A percentile compares a stretch with the other conserved stretches of the same genome.
Conservation (phyloP, 1,284 basidiomycete species). For the Coriolopsis trogii region DNA sequence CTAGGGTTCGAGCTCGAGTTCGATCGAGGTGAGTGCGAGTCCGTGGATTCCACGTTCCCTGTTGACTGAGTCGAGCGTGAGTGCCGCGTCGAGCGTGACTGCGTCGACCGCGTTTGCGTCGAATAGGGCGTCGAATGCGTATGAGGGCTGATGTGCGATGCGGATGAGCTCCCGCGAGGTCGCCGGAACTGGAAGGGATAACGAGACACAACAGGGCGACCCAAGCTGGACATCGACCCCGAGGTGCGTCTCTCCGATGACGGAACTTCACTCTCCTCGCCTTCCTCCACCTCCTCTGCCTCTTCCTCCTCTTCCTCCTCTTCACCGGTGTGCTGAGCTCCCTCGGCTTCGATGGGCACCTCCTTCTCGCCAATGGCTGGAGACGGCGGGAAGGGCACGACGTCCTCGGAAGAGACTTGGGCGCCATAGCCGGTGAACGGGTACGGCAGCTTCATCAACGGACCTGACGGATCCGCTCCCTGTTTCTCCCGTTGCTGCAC, state of each 20-base stretch:
- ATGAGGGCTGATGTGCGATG: slow-evolving; percentile 36
- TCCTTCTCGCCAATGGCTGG: slow-evolving; percentile 38
- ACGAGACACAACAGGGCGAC: slow-evolving; percentile 68
- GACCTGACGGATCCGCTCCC: slow-evolving; percentile 28
- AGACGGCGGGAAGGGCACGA: slow-evolving; percentile 74
- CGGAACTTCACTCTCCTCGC: slow-evolving; percentile 46
- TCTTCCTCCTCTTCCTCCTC: slow-evolving; percentile 32
- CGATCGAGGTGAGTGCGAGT: slow-evolving; percentile 53
- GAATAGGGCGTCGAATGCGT: slow-evolving; percentile 45
- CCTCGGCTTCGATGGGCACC: slow-evolving; percentile 30
- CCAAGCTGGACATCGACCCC: slow-evolving; percentile 78
- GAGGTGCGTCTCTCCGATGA: slow-evolving; percentile 62
- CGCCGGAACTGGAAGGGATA: slow-evolving; percentile 73
- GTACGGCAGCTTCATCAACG: slow-evolving; percentile 51
- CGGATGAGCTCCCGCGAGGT: slow-evolving; percentile 49
- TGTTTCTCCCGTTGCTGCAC: slow-evolving; percentile 31
- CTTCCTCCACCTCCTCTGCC: slow-evolving; percentile 39
- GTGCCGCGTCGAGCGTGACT: slow-evolving; percentile 44
- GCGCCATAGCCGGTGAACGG: slow-evolving; percentile 61
- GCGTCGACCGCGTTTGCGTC: slow-evolving; percentile 41
- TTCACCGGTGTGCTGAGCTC: slow-evolving; percentile 28
- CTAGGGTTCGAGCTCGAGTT: slow-evolving; percentile 33
- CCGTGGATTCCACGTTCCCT: slow-evolving; percentile 57
- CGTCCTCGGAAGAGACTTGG: slow-evolving; percentile 57
- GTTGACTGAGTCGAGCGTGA: slow-evolving; percentile 59